Conservation (phyloP, 2,329 filamentous ascomycete genomes). For the Raffaelea deltoideospora region DNA sequence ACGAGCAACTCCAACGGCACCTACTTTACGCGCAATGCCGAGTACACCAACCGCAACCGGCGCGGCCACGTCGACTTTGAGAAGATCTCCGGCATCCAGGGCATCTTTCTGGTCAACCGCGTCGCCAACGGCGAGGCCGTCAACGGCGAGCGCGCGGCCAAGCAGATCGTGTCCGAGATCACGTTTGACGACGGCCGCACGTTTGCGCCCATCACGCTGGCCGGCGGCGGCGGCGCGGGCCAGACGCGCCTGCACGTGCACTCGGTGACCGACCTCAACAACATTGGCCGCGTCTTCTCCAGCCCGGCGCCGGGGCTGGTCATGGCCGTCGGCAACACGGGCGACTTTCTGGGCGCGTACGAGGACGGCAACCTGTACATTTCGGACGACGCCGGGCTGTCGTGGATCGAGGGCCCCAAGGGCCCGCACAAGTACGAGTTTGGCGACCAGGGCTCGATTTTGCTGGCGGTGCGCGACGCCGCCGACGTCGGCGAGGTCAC, state of each 20-base stretch:
- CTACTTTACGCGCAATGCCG: slow-evolving; percentile 82
- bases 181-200: slow-evolving; percentile 91
- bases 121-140: slow-evolving; percentile 78
- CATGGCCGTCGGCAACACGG: slow-evolving; percentile 88
- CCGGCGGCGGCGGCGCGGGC: slow-evolving; percentile 21
- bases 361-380: slow-evolving; percentile 67
- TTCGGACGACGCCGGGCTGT: slow-evolving; percentile 79
- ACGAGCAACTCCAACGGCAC: slow-evolving; percentile 97
- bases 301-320: slow-evolving; percentile 85
- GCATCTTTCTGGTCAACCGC: slow-evolving; percentile 77
- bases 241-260: slow-evolving; percentile 67
- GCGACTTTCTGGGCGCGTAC: slow-evolving; percentile 56
- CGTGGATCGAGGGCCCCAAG: slow-evolving; percentile 60
- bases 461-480: slow-evolving; percentile 71
- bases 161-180: slow-evolving; percentile 66
- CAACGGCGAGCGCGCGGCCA: slow-evolving; percentile 35
- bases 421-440: slow-evolving; percentile 93
- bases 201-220: slow-evolving; percentile 58
- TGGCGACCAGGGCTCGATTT: slow-evolving; percentile 78
- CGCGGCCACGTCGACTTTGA: slow-evolving; percentile 83
- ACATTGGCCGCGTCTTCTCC: slow-evolving; percentile 77
- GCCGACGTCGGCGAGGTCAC: slow-evolving; percentile 41
- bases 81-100: slow-evolving; percentile 81
- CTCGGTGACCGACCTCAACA: slow-evolving; percentile 73
- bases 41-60: slow-evolving; percentile 75